A percentile compares a stretch with the other conserved stretches of the same genome.
phyloP scores from a whole-genome alignment of 805 yeast genomes.

The Wickerhamomyces ciferrii region DNA sequence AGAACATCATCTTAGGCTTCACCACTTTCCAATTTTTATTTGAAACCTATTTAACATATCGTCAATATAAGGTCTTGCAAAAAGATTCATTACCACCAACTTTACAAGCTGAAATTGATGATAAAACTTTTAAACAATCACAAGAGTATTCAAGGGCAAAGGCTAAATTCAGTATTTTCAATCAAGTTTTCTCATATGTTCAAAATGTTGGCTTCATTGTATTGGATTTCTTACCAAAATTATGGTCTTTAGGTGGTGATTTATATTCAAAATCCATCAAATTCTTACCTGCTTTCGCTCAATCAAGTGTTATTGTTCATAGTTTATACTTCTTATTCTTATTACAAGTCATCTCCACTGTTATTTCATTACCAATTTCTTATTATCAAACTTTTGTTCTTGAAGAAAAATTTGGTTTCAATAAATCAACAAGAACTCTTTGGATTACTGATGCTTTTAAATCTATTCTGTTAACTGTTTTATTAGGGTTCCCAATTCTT shows the following conservation, averaged over 20 bases:
- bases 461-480: conserved; percentile 43
- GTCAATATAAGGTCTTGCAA: conserved; percentile 70
- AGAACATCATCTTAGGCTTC: conserved; percentile 64
- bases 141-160: conserved; percentile 79
- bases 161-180: conserved; percentile 58
- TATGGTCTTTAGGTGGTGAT: conserved; percentile 50
- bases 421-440: conserved; percentile 68
- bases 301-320: conserved; percentile 62
- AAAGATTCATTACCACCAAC: conserved; percentile 58
- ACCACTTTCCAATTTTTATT: conserved; percentile 71
- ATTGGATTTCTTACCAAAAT: conserved; percentile 56
- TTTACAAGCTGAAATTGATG: conserved; percentile 62
- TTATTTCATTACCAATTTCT: conserved; percentile 61
- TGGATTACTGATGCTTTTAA: conserved; percentile 76
- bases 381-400: conserved; percentile 80
- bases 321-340: conserved; percentile 60
- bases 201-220: conserved; percentile 56
- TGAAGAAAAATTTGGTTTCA: conserved; percentile 92
- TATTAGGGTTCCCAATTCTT: conserved; percentile 67
- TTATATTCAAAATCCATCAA: conserved; percentile 22
- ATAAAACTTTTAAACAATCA: conserved; percentile 70
- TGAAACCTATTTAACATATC: conserved; percentile 65
- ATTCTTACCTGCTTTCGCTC: conserved; percentile 25
- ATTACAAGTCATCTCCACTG: conserved; percentile 42
- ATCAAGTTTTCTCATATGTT: conserved; percentile 43